Conservation (phyloP, 2,329 filamentous ascomycete genomes). For the Penicillium brevicompactum region DNA sequence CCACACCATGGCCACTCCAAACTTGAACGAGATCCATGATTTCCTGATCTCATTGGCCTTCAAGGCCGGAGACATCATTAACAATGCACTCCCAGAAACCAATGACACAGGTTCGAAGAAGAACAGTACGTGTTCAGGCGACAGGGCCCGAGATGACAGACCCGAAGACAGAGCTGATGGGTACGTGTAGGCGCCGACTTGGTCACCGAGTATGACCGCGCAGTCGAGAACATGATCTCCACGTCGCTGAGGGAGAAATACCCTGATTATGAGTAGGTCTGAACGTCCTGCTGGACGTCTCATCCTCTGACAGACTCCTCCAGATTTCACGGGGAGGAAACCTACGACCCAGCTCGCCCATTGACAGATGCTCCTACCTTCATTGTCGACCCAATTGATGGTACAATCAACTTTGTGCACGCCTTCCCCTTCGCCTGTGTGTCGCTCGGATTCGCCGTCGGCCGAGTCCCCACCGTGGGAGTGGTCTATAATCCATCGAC, state of each 20-base stretch:
- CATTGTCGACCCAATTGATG: conserved; percentile 66
- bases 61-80: conserved; percentile 47
- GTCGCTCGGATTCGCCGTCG: conserved; percentile 59
- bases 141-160: background rate
- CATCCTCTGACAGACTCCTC: background rate
- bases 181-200: conserved; percentile 56
- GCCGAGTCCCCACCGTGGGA: conserved; percentile 55
- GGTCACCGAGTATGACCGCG: conserved; percentile 65
- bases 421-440: conserved; percentile 60
- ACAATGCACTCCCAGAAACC: conserved; percentile 42
- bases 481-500: conserved; percentile 65
- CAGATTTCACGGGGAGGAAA: conserved; percentile 62
- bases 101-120: conserved; percentile 46
- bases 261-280: conserved; percentile 53
- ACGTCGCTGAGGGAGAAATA: conserved; percentile 53
- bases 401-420: conserved; percentile 68
- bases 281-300: background rate
- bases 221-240: conserved; percentile 61
- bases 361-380: conserved; percentile 60
- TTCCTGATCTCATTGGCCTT: conserved; percentile 43
- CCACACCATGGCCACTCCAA: conserved; percentile 17
- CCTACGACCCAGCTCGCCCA: conserved; percentile 57
- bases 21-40: conserved; percentile 46
- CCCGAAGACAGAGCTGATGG: background rate
- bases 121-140: conserved; percentile 40